Evolutionary conservation across 2,329 filamentous ascomycete genomes (phyloP).

Genomic region (Xylariales sp.): DNA sequence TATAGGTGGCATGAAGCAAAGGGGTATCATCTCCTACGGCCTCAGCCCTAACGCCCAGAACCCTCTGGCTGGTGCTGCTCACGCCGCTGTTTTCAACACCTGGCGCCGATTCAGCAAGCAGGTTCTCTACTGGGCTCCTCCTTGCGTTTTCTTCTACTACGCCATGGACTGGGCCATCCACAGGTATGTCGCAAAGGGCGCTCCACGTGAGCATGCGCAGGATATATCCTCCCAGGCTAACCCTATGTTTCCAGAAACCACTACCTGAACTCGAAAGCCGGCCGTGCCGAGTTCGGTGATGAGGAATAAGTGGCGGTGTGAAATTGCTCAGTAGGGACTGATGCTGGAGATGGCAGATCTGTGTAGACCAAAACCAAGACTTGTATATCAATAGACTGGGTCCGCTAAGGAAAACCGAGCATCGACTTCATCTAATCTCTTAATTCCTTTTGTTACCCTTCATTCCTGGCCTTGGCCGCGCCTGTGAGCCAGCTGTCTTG

Average conservation of each 20-base stretch:
- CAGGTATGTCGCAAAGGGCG: constrained; percentile 54
- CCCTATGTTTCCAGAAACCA: constrained; percentile 8
- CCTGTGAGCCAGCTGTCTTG: too few relatives aligned
- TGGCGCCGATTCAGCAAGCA: constrained; percentile 81
- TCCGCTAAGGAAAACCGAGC: background rate
- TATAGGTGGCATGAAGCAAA: constrained; percentile 55
- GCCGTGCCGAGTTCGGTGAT: constrained; percentile 9
- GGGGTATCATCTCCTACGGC: constrained; percentile 65
- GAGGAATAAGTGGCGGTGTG: constrained; percentile 8
- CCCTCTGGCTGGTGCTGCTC: constrained; percentile 68
- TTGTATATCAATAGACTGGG: constrained; percentile 12
- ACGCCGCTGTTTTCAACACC: constrained; percentile 90
- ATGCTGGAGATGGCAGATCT: background rate
- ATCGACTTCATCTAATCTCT: too few relatives aligned
- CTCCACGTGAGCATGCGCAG: background rate
- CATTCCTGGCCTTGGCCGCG: too few relatives aligned
- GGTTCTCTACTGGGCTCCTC: constrained; percentile 81
- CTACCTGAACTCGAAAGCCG: constrained; percentile 11
- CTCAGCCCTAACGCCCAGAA: constrained; percentile 84
- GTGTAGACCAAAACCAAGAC: constrained; percentile 7
- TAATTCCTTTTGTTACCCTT: too few relatives aligned
- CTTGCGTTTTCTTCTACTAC: constrained; percentile 73
- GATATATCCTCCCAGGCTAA: background rate
- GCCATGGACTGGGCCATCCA: constrained; percentile 86
- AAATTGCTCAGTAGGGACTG: background rate